Base-by-base conservation (phyloP, 768 basidiomycete genomes). In the Serendipita sp. region DNA sequence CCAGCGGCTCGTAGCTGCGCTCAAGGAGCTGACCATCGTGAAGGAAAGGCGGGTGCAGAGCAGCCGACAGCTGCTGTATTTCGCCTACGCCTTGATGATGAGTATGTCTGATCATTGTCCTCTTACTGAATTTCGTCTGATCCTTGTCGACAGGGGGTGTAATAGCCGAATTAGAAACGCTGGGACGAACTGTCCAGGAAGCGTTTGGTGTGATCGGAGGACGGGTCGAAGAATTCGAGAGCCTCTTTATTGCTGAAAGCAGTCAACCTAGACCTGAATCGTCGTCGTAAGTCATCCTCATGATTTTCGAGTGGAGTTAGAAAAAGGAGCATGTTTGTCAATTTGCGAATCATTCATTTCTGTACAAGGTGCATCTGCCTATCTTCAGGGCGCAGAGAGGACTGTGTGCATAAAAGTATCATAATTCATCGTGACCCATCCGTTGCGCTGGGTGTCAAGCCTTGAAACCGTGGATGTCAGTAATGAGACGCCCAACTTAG, bases 171-270 rank as follows among this genome's bases (percentile, higher is more conserved):
- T 79, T 99, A 14, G 91, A 96, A 61, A 79, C 75, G 61, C 76
- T 98, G 1, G 95, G 96, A 0, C 73, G 72, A 42, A 87, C 82
- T 26, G 75, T 95, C 64, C 95, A 98, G 70, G 82, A 84, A 60
- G 85, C 90, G 9, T 99, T 96, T 71, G 95, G 95, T 9, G 90
- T 94, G 3, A 91, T 96, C 65, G 90, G 90, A 3, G 83, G 90
- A 65, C 81, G 80, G 20, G 77, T 82, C 2, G 83, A 85, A 64
- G 87, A 90, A 69, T 95, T 95, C 67, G 90, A 95, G 66, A 80
- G 78, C 56, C 69, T 96, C 66, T 96, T 96, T 66, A 42, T 34
- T n/a, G 53, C 22, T 28, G 22, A 58, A 3, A 38, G 14, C 34
- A 38, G 14, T 14, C 7, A 38, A 38, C 5, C 14, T 38, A 38